Percentiles rank a stretch among this genome's conserved stretches.
Conservation (phyloP, 257 asterid genomes). For the Primulina eburnea region DNA sequence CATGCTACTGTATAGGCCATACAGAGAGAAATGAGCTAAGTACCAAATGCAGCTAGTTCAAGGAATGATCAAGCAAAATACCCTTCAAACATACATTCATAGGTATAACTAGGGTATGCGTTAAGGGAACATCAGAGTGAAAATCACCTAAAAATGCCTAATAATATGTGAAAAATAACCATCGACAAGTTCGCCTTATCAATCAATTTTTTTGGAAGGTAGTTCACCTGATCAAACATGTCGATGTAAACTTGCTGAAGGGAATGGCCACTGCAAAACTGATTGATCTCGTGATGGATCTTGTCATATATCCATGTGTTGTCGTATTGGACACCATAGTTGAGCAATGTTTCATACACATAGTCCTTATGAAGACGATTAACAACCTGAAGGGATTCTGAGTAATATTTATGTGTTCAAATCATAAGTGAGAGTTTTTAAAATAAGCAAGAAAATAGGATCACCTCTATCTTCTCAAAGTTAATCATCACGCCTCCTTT, state of each 20-base stretch:
- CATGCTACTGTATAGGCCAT: not conserved
- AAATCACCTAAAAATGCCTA: not conserved
- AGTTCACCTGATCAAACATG: constrained; percentile 95
- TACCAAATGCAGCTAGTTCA: not conserved
- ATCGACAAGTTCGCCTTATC: constrained; percentile 62
- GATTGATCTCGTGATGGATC: constrained; percentile 98
- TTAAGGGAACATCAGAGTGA: not conserved
- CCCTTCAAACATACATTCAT: not conserved
- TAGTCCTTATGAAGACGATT: constrained; percentile 84
- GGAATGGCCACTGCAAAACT: constrained; percentile 91
- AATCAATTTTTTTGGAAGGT: constrained; percentile 40
- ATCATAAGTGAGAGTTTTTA: constrained; percentile 11
- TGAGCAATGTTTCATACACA: constrained; percentile 70
- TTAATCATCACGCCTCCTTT: constrained; percentile 96
- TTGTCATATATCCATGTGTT: constrained; percentile 97
- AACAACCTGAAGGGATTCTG: constrained; percentile 62
- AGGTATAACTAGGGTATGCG: not conserved
- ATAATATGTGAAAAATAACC: not conserved
- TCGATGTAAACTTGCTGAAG: constrained; percentile 98
- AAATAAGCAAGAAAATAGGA: constrained; percentile 18
- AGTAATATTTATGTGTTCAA: constrained; percentile 19
- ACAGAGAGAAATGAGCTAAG: not conserved
- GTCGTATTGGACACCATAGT: constrained; percentile 94
- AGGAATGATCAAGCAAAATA: not conserved
- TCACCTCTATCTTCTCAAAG: constrained; percentile 94